These are phyloP conservation scores for Mucor plumbeus DNA, from an alignment of 371 early-diverging fungal species.

Conservation along the genomic window DNA sequence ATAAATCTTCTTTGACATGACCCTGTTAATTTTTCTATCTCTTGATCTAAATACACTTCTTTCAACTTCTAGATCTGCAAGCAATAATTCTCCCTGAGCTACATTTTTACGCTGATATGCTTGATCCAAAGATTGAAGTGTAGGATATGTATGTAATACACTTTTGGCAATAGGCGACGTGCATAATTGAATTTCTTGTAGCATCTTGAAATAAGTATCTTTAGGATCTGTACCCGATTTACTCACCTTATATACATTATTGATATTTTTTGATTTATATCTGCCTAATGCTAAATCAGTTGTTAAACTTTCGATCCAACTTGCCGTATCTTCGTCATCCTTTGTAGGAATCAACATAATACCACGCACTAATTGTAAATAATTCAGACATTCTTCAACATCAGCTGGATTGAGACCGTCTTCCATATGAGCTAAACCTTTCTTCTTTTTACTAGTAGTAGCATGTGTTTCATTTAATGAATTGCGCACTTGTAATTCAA, in stretches of 20 bases:
- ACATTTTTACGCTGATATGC: conserved; percentile 42
- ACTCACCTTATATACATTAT: conserved; percentile 32
- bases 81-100: conserved; percentile 38
- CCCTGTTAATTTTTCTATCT: conserved; percentile 46
- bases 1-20: conserved; percentile 61
- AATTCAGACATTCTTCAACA: conserved; percentile 47
- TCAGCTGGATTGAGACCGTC: conserved; percentile 31
- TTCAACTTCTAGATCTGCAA: conserved; percentile 57
- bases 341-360: conserved; percentile 50
- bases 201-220: conserved; percentile 69
- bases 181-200: conserved; percentile 70
- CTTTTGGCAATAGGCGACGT: conserved; percentile 63
- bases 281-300: conserved; percentile 62
- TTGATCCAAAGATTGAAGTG: conserved; percentile 55
- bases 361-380: conserved; percentile 47
- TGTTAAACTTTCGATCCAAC: conserved; percentile 60
- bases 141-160: conserved; percentile 60
- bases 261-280: conserved; percentile 55
- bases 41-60: conserved; percentile 36
- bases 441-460: conserved; percentile 16
- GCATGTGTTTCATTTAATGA: conserved; percentile 16
- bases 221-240: conserved; percentile 53
- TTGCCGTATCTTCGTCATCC: conserved; percentile 56
- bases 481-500: conserved; percentile 43
- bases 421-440: conserved; percentile 9